A percentile compares a stretch with the other conserved stretches of the same genome.
Conservation (phyloP, 805 yeast genomes). For the Schwanniomyces pseudopolymorphus region DNA sequence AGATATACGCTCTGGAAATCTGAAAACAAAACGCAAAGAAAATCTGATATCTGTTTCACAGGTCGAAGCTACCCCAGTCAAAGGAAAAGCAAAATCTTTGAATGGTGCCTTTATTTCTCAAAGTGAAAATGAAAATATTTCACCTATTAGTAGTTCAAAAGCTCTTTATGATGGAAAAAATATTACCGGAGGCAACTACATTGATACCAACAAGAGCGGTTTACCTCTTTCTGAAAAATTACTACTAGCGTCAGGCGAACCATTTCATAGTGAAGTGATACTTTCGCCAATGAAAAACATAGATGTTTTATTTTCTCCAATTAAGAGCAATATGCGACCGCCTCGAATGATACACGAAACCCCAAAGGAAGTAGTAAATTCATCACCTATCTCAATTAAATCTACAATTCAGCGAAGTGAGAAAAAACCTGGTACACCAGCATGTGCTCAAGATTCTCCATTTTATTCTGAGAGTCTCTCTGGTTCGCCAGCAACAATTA, state of each 20-base stretch:
- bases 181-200: no score
- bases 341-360: not conserved
- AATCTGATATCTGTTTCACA: slow-evolving; percentile 14
- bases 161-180: no score
- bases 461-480: slow-evolving; percentile 23
- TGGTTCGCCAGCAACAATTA: slow-evolving; percentile 14
- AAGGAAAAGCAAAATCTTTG: slow-evolving; percentile 1
- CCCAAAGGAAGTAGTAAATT: not conserved
- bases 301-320: not conserved
- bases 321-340: not conserved
- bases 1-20: slow-evolving; percentile 8
- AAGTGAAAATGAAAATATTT: not conserved
- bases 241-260: not conserved
- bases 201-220: not conserved
- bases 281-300: not conserved
- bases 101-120: not conserved
- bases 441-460: slow-evolving; percentile 35
- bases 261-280: not conserved
- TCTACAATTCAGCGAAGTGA: slow-evolving; percentile 3
- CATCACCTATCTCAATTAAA: slow-evolving; percentile 1
- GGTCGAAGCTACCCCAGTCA: slow-evolving; percentile 30
- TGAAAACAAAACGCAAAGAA: not conserved
- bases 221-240: not conserved
- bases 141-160: not conserved
- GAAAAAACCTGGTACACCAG: slow-evolving; percentile 36